Evolutionary conservation across 1,284 basidiomycete species (phyloP), one percentile per base, ranked within the genome.

Genomic region (Rhodotorula mucilaginosa): DNA sequence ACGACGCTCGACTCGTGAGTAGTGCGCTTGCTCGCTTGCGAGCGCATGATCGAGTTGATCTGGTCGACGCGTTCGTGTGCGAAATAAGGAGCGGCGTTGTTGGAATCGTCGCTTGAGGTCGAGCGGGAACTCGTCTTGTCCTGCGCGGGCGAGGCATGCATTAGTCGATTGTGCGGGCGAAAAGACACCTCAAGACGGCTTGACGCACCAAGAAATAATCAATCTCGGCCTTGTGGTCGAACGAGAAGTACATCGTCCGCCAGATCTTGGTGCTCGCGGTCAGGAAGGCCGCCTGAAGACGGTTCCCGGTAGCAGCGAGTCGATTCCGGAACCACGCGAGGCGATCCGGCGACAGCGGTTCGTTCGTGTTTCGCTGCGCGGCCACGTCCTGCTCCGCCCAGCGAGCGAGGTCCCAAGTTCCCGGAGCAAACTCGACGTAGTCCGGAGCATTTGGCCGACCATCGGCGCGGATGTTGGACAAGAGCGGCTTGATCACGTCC

Each of bases 341-440:
- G 4, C 82, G 73, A 16, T 80, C 78, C 49, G 78, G 77, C 4
- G 73, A 67, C 1, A 83, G 74, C n/a, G 78, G 78, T 58, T 76
- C 73, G 23, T 75, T 66, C 48, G 80, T 72, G 23, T 74, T 75
- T 15, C 72, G 67, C 31, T 75, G 71, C 8, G 71, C 77, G 7
- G 73, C 76, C 19, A 78, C 72, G 64, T 83, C 82, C 67, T 81
- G 75, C 61, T 78, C 74, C 7, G 82, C 81, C 78, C 80, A 83
- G 23, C 78, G 72, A 0, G 81, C 82, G 54, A 83, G 72, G 65
- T 83, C 82, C 79, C 80, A 83, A 51, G 79, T 70, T 13, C 80
- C 79, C 12, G 79, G 80, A 44, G 79, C 76, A 66, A 82, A 77
- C 56, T 82, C 73, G 72, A 81, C 76, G 57, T 81, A 75, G 69